These are phyloP conservation scores for Cubamyces lactineus DNA, from an alignment of 768 basidiomycete genomes.

Conservation along the genomic window DNA sequence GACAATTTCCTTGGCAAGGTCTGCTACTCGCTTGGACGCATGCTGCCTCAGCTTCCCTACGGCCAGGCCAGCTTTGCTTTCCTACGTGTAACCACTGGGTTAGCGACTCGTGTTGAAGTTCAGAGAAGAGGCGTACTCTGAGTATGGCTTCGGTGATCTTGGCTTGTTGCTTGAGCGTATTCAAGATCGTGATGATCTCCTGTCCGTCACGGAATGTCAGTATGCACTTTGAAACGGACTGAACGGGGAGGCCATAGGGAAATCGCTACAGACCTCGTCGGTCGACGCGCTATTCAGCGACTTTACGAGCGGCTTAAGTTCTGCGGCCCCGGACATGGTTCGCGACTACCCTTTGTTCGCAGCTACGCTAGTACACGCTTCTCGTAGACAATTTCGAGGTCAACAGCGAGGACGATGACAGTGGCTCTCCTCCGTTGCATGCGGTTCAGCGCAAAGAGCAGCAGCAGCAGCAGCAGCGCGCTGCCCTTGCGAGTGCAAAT, in stretches of 20 bases:
- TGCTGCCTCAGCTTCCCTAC: slow-evolving; percentile 88
- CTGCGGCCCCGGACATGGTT: slow-evolving; percentile 45
- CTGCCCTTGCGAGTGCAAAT: neutral
- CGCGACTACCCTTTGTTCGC: neutral
- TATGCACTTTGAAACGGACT: slow-evolving; percentile 31
- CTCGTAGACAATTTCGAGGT: neutral
- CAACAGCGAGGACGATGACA: slow-evolving; percentile 1
- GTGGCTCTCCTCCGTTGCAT: slow-evolving; percentile 17
- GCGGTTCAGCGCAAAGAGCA: slow-evolving; percentile 10
- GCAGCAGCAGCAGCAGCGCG: neutral
- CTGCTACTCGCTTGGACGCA: slow-evolving; percentile 69
- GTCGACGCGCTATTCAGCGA: slow-evolving; percentile 67
- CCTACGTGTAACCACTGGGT: slow-evolving; percentile 47
- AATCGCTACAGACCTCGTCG: slow-evolving; percentile 53
- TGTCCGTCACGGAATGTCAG: slow-evolving; percentile 37
- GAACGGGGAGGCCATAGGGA: slow-evolving; percentile 43
- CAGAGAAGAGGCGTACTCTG: slow-evolving; percentile 58
- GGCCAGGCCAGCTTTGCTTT: slow-evolving; percentile 90
- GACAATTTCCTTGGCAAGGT: slow-evolving; percentile 88
- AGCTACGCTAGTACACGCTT: slow-evolving; percentile 9
- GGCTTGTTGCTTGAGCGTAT: slow-evolving; percentile 64
- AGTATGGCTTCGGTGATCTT: slow-evolving; percentile 73
- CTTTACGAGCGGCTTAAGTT: slow-evolving; percentile 83
- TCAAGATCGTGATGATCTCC: slow-evolving; percentile 67
- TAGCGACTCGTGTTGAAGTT: slow-evolving; percentile 3